Conservation (phyloP, 345 rosid species). For the Eucalyptus pauciflora region DNA sequence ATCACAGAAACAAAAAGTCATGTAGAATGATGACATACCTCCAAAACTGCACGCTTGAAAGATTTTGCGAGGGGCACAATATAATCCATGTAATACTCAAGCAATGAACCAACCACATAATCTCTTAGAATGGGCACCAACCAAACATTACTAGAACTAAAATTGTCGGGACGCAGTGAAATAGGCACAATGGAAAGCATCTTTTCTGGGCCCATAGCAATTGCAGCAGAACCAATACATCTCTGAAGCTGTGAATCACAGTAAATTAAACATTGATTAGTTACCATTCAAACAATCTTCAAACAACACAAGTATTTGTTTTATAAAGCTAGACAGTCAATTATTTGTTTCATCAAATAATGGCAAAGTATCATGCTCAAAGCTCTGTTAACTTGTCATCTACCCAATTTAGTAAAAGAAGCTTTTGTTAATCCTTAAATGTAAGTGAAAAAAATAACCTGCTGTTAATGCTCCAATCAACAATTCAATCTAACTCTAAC, state of each 20-base stretch:
- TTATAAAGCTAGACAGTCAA: neutral
- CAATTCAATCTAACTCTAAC: neutral
- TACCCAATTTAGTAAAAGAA: neutral
- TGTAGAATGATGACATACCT: slow-evolving; percentile 30
- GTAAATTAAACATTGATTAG: neutral
- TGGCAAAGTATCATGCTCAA: neutral
- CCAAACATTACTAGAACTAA: slow-evolving; percentile 57
- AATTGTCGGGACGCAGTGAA: slow-evolving; percentile 34
- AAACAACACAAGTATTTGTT: neutral
- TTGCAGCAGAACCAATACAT: slow-evolving; percentile 83
- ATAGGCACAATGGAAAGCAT: slow-evolving; percentile 62
- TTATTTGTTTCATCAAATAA: neutral
- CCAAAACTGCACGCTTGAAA: slow-evolving; percentile 38
- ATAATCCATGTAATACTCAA: slow-evolving; percentile 63
- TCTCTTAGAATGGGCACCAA: slow-evolving; percentile 66
- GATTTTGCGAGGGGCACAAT: slow-evolving; percentile 82
- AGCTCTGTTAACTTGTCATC: neutral
- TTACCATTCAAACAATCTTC: neutral
- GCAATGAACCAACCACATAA: slow-evolving; percentile 56
- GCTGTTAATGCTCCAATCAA: neutral
- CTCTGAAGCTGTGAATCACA: slow-evolving; percentile 40
- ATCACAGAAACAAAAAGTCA: neutral
- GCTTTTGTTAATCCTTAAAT: neutral
- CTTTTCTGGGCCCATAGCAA: slow-evolving; percentile 75
- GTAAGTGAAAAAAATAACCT: neutral